phyloP scores from a whole-genome alignment of 768 basidiomycete genomes.

The Cystofilobasidium macerans region DNA sequence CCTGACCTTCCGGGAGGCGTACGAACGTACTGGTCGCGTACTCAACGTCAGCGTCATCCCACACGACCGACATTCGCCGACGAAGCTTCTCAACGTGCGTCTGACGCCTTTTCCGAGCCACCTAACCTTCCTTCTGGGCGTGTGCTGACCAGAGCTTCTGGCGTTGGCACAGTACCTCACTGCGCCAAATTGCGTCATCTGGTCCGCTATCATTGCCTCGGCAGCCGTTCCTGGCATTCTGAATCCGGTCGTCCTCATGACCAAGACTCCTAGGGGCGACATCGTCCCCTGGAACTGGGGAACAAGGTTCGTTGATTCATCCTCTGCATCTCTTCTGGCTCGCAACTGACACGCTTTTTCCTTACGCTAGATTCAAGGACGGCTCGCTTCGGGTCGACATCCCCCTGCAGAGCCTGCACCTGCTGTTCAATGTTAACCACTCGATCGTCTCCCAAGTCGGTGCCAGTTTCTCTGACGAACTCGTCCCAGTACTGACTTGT shows the following conservation, averaged over 20 bases:
- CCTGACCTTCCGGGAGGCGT: slow-evolving; percentile 91
- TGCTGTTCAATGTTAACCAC: slow-evolving; percentile 60
- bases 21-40: slow-evolving; percentile 79
- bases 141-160: slow-evolving; percentile 1
- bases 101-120: slow-evolving; percentile 42
- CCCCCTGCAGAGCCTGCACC: slow-evolving; percentile 60
- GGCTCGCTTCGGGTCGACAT: slow-evolving; percentile 59
- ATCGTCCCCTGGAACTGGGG: slow-evolving; percentile 91
- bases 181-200: slow-evolving; percentile 54
- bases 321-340: background rate
- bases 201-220: slow-evolving; percentile 38
- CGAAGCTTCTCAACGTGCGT: slow-evolving; percentile 67
- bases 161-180: slow-evolving; percentile 24
- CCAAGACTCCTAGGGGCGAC: slow-evolving; percentile 67
- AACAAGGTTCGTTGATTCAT: slow-evolving; percentile 47
- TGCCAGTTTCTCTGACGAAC: background rate
- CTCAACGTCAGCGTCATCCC: slow-evolving; percentile 90
- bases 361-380: slow-evolving; percentile 49
- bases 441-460: slow-evolving; percentile 71
- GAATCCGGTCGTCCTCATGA: slow-evolving; percentile 90
- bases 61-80: slow-evolving; percentile 82
- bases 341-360: background rate
- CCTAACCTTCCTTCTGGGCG: no score
- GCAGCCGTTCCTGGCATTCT: slow-evolving; percentile 82
- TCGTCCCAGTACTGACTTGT: background rate